phyloP scores from a whole-genome alignment of 345 rosid species.

The Pseudoturritis turrita region DNA sequence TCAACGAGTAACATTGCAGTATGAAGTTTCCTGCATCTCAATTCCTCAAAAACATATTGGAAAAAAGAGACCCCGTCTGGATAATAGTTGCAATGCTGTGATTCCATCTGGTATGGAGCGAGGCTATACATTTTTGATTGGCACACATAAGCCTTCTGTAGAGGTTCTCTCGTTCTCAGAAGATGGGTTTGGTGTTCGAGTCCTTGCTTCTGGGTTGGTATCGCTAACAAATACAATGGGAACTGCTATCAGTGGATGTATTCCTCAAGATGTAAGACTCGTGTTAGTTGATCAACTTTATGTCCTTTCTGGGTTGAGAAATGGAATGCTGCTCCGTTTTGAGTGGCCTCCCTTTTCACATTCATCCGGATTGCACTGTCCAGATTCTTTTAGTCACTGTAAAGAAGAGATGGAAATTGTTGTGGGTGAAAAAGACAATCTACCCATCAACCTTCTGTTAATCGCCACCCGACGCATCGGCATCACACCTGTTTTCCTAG shows the following conservation, averaged over 20 bases:
- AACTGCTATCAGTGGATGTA: slow-evolving; percentile 71
- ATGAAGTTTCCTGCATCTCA: slow-evolving; percentile 89
- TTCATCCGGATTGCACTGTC: slow-evolving; percentile 32
- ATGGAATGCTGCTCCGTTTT: slow-evolving; percentile 97
- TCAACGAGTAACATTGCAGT: slow-evolving; percentile 68
- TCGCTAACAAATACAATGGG: slow-evolving; percentile 62
- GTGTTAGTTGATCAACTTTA: slow-evolving; percentile 76
- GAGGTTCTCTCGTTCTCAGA: slow-evolving; percentile 71
- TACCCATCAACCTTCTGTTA: slow-evolving; percentile 60
- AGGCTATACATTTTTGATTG: slow-evolving; percentile 70
- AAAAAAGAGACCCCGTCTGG: slow-evolving; percentile 31
- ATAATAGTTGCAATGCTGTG: slow-evolving; percentile 28
- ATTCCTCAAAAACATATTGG: slow-evolving; percentile 61
- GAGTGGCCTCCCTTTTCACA: slow-evolving; percentile 68
- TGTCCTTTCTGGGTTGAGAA: slow-evolving; percentile 89
- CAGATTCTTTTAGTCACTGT: slow-evolving; percentile 29
- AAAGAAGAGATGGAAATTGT: slow-evolving; percentile 32
- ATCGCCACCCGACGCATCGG: slow-evolving; percentile 93
- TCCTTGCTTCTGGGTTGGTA: slow-evolving; percentile 77
- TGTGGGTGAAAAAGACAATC: slow-evolving; percentile 31
- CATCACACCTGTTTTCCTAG: slow-evolving; percentile 91
- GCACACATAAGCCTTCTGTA: slow-evolving; percentile 97
- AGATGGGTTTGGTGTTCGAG: slow-evolving; percentile 52
- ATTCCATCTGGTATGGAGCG: slow-evolving; percentile 62
- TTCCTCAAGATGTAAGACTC: slow-evolving; percentile 97